Evolutionary conservation across 73 alveolate genomes (phyloP), one percentile per base, ranked within the genome.

Genomic region (Paramecium biaurelia): DNA sequence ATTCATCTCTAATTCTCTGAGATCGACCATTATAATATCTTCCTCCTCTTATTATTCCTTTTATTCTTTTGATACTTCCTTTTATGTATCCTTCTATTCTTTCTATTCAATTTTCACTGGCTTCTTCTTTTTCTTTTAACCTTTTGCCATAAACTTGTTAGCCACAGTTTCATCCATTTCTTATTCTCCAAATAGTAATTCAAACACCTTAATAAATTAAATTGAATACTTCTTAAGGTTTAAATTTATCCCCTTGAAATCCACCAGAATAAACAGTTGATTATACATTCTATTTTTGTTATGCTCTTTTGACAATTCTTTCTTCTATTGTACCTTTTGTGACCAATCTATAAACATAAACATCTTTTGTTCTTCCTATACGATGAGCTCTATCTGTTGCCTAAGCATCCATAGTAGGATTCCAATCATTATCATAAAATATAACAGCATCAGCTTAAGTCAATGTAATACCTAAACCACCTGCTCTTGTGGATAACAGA

Each of bases 381-480:
- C 99, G 95, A 92, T 98, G 99, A n/a, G 99, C 99, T 58, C 99
- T 88, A 92, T 98, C 99, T 9, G 99, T 96, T 11, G 99, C 99
- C 68, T 98, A 97, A 7, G 99, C 99, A 92, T 98, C 99, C 99
- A 98, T 98, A 14, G 99, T 98, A 3, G 99, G 99, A 94, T 98
- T 98, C 99, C 99, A 98, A 93, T 98, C 99, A 94, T 96, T 98
- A 92, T 98, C 99, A 93, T 98, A 98, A 94, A 98, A 98, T 63
- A 98, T 96, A 26, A 98, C 99, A 18, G 99, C 98, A 96, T 98
- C 99, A 30, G 99, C 99, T 58, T 98, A 99, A 10, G 99, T 98
- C 57, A 98, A 92, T 84, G 98, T 98, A 28, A 98, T 98, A 26
- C 99, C 99, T 37, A 98, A 93, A 4, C 99, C 99, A 12, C 99